Evolutionary conservation across 78 protist species (phyloP), one percentile per base, ranked within the genome.

Genomic region (Dictyostelium purpureum): DNA sequence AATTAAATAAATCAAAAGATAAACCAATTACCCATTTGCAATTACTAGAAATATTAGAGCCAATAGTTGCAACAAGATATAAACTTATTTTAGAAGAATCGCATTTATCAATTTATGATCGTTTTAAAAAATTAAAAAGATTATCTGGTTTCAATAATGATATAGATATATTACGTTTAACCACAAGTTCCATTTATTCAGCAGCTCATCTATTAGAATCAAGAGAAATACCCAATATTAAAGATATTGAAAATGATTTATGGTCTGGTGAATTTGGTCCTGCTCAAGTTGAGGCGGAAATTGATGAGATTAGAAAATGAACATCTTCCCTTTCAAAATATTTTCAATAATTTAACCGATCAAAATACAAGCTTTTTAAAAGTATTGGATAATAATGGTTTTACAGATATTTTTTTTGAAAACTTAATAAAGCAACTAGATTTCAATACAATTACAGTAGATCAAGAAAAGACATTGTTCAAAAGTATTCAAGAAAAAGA

Each of bases 21-120:
- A 31, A 24, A 57, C 71, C 37, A 63, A 63, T 63, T 4, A 63
- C 71, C 6, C 71, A 63, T 63, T 33, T 63, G 26, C n/a, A 63
- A 16, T 35, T 63, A 26, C 33, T 63, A 2, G 71, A 63, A 6
- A 63, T 33, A 12, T 33, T 63, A 10, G 71, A 63, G 33, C 71
- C 71, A 63, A 63, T 63, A 42, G 35, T 63, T 63, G 71, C 71
- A 63, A 63, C 33, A 33, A 37, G 71, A 33, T 63, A 63, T 63
- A 63, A 63, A 63, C 71, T 43, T 16, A 33, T 63, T 14, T 33
- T 63, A 28, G 14, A n/a, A 28, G 38, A 14, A 12, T 0, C 6
- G 3, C 28, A 63, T 14, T n/a, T 28, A 26, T 63, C 45, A 63
- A 37, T 31, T 31, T 63, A 33, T 63, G 33, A n/a, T n/a, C 16